Base-by-base conservation (phyloP, 352 stramenopile genomes). In the Blastocystis sp. region DNA sequence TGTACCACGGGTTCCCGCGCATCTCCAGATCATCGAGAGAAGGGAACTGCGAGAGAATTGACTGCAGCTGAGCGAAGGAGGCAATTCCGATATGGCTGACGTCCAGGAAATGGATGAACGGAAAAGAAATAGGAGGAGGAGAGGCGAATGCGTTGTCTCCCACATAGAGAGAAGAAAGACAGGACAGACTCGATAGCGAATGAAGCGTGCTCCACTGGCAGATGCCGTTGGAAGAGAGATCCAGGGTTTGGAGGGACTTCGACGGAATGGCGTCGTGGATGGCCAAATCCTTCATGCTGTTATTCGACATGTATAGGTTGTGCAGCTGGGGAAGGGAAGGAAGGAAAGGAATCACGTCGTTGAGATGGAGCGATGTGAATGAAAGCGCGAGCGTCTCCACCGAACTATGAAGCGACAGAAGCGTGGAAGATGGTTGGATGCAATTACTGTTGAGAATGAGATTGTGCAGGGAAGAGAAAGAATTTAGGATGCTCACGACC, bases 391-490 rank as follows among this genome's bases (percentile, higher is more conserved):
- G 71, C n/a, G 60, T 65, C 71, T 81, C 7, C 11, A 45, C 43
- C 40, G n/a, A 45, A 65, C 9, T 41, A 40, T 45, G 43, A 64
- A 62, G 48, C 5, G 56, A 64, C n/a, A 38, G 71, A 40, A 62
- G 71, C 17, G 38, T 10, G 21, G 43, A n/a, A 41, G 21, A 53
- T 11, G 71, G 71, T 23, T 81, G 43, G 1, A 81, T 45, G n/a
- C 21, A 17, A 65, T 81, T 81, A 21, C 38, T 11, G 48, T 81
- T 81, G 21, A 81, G n/a, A 2, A 81, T 19, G 23, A 81, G 60
- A 40, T 66, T 64, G 38, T 59, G 71, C 9, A 81, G 60, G 45
- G 28, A 59, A 9, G 71, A 59, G 48, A 81, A 59, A 3, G 23
- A 66, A n/a, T 64, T n/a, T 3, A 81, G 38, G 48, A 81, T 81